Evolutionary conservation across 495 filamentous ascomycete species (phyloP).

Genomic region (Aspergillus olivimuriae): DNA sequence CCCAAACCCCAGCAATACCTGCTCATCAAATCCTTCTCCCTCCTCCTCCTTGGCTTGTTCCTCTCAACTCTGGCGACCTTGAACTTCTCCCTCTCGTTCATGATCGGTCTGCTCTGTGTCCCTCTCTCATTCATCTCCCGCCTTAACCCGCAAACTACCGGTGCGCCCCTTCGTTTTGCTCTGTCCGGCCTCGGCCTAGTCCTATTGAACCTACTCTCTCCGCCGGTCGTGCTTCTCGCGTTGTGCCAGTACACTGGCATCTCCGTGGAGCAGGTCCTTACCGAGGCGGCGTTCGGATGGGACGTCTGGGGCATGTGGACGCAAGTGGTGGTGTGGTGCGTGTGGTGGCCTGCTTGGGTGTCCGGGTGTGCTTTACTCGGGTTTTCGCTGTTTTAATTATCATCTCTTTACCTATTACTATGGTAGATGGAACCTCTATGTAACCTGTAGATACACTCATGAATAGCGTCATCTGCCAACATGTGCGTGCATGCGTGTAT

Average conservation of each 20-base stretch:
- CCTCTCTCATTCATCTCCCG: conserved; percentile 69
- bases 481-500: too few species aligned
- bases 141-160: conserved; percentile 22
- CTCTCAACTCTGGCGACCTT: conserved; percentile 90
- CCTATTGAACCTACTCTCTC: conserved; percentile 55
- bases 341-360: conserved; percentile 98
- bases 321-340: conserved; percentile 85
- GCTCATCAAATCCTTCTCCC: conserved; percentile 84
- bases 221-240: conserved; percentile 54
- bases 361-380: conserved; percentile 50
- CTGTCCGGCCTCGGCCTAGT: conserved; percentile 22
- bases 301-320: conserved; percentile 88
- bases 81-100: conserved; percentile 88
- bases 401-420: background rate
- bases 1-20: conserved; percentile 61
- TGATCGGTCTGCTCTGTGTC: conserved; percentile 70
- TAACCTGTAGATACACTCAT: too few species aligned
- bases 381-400: conserved; percentile 30
- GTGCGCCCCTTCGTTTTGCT: conserved; percentile 17
- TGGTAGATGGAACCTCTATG: background rate
- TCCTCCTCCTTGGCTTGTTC: conserved; percentile 83
- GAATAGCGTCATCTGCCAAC: too few species aligned
- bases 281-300: conserved; percentile 83
- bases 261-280: conserved; percentile 51
- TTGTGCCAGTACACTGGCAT: conserved; percentile 46